Evolutionary conservation across 1,284 basidiomycete species (phyloP).

Genomic region (Afroboletus lepidellus): DNA sequence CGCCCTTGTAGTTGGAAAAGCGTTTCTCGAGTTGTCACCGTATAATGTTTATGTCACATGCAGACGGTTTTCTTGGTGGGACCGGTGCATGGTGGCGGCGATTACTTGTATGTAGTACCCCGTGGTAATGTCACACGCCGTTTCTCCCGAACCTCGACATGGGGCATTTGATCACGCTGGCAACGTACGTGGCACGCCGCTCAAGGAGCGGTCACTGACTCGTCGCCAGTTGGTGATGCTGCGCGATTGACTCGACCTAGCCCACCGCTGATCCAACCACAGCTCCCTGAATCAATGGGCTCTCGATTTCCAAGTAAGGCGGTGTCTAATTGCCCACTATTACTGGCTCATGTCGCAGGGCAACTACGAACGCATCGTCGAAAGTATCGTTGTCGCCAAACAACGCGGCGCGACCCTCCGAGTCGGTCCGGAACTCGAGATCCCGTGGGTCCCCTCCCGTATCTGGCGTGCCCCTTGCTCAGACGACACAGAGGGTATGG

Average conservation of each 20-base stretch:
- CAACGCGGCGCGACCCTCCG: conserved; percentile 85
- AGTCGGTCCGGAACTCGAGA: conserved; percentile 99
- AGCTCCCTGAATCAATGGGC: conserved; percentile 98
- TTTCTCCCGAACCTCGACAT: no score
- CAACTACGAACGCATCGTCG: conserved; percentile 87
- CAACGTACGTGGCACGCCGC: conserved; percentile 50
- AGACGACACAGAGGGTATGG: conserved; percentile 77
- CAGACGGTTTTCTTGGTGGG: no score
- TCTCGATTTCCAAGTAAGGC: conserved; percentile 80
- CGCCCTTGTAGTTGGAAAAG: no score
- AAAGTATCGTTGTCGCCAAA: conserved; percentile 88
- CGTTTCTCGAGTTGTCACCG: no score
- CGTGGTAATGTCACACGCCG: no score
- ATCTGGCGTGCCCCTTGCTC: background rate
- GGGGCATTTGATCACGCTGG: conserved; percentile 82
- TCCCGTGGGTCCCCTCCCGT: conserved; percentile 62
- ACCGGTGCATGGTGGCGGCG: no score
- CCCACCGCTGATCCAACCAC: conserved; percentile 13
- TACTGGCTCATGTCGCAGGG: conserved; percentile 51
- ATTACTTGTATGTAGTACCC: no score
- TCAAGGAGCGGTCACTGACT: conserved; percentile 5
- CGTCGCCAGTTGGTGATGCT: conserved; percentile 42
- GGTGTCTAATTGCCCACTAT: background rate
- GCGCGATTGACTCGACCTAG: background rate
- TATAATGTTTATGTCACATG: no score